Conservation (phyloP, 352 stramenopile species). For the Pythium aristosporum region DNA sequence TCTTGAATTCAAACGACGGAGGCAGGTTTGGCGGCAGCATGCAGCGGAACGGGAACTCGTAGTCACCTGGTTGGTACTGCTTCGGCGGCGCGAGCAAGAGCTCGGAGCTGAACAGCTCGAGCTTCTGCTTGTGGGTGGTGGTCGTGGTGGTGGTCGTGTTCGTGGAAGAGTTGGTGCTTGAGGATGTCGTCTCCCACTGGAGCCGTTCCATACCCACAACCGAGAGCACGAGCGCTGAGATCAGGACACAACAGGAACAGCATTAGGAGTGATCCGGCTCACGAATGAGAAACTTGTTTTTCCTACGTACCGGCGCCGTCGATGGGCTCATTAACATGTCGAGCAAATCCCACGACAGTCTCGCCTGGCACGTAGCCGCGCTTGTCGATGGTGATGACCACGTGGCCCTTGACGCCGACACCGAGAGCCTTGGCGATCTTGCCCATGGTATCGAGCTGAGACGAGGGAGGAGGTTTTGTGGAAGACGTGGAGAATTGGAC, state of each 20-base stretch:
- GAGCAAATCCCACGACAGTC: slow-evolving; percentile 10
- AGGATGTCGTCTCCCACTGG: slow-evolving; percentile 17
- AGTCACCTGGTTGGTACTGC: slow-evolving; percentile 15
- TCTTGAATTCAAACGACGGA: slow-evolving; percentile 11
- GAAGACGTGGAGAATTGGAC: not conserved
- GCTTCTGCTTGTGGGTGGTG: slow-evolving; percentile 20
- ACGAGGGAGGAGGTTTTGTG: not conserved
- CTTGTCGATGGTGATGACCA: slow-evolving; percentile 18
- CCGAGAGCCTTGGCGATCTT: slow-evolving; percentile 18
- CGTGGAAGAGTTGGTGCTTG: too few species aligned
- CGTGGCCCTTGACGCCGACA: slow-evolving; percentile 18
- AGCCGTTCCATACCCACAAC: slow-evolving; percentile 18
- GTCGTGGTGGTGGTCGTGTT: slow-evolving; percentile 1
- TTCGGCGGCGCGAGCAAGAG: slow-evolving; percentile 6
- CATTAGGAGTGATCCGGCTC: too few species aligned
- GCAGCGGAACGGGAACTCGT: slow-evolving; percentile 18
- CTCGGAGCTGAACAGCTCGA: slow-evolving; percentile 15
- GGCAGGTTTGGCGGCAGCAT: slow-evolving; percentile 13
- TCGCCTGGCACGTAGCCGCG: slow-evolving; percentile 15
- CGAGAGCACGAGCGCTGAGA: slow-evolving; percentile 10
- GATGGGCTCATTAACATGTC: slow-evolving; percentile 6
- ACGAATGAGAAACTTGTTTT: too few species aligned
- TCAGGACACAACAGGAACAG: not conserved
- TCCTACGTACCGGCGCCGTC: slow-evolving; percentile 2
- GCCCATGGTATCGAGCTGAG: slow-evolving; percentile 7